Evolutionary conservation across 352 stramenopile species (phyloP).

Genomic region (Globisporangium paddicum): DNA sequence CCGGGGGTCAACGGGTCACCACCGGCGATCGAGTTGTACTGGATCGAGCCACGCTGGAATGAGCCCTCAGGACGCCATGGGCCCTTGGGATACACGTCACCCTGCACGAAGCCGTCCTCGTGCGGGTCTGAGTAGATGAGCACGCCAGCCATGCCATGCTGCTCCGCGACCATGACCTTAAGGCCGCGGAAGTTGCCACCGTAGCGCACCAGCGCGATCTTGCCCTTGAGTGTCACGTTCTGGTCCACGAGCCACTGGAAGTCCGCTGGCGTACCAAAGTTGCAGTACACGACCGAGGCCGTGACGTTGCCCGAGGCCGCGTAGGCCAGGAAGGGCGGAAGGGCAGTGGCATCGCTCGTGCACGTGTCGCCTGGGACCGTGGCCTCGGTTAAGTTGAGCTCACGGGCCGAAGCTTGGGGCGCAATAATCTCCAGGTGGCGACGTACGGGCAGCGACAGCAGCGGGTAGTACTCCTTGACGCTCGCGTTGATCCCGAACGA

Average conservation of each 20-base stretch:
- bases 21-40: conserved; percentile 71
- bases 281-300: conserved; percentile 77
- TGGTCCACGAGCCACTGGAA: conserved; percentile 70
- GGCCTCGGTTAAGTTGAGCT: conserved; percentile 60
- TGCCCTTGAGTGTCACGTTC: conserved; percentile 69
- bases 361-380: conserved; percentile 61
- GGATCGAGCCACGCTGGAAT: conserved; percentile 83
- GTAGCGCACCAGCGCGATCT: conserved; percentile 87
- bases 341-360: conserved; percentile 36
- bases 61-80: conserved; percentile 69
- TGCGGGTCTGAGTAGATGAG: conserved; percentile 89
- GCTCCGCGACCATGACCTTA: conserved; percentile 84
- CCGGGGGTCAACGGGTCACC: conserved; percentile 67
- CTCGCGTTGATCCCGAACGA: conserved; percentile 31
- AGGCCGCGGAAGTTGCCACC: conserved; percentile 65
- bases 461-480: conserved; percentile 25
- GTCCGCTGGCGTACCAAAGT: conserved; percentile 77
- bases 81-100: conserved; percentile 70
- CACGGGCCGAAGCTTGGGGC: conserved; percentile 20
- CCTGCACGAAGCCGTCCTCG: conserved; percentile 73
- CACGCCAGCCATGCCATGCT: conserved; percentile 61
- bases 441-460: conserved; percentile 62
- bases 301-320: conserved; percentile 67
- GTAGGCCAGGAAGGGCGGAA: conserved; percentile 83
- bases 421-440: conserved; percentile 40